phyloP scores from a whole-genome alignment of 2,329 filamentous ascomycete species.

The Chaetomium sp. region DNA sequence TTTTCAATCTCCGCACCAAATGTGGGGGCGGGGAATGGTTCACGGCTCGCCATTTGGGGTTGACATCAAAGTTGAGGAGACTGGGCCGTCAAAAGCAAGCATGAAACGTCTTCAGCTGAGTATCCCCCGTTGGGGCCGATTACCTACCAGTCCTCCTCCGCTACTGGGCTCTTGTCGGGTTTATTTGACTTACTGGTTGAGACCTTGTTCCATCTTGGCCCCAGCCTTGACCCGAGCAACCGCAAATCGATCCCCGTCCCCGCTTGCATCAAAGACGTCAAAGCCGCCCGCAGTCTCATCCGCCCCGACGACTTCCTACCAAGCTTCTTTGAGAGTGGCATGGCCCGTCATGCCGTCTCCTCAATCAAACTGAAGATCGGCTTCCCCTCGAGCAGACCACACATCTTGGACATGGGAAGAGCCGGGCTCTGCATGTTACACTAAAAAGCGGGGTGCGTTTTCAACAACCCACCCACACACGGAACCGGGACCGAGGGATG shows the following conservation, averaged over 20 bases:
- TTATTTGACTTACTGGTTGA: neutral
- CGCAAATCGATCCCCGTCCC: neutral
- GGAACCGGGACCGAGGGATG: conserved; percentile 26
- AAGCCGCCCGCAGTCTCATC: neutral
- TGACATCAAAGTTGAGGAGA: neutral
- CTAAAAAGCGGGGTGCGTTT: conserved; percentile 32
- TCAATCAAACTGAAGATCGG: neutral
- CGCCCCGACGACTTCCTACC: neutral
- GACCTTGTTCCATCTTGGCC: neutral
- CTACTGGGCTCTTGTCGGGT: no score
- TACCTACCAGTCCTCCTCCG: neutral
- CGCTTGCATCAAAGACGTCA: neutral
- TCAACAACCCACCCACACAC: conserved; percentile 12
- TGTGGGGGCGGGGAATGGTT: conserved; percentile 27
- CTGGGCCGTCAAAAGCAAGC: neutral
- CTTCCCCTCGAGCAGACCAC: neutral
- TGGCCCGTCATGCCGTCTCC: neutral
- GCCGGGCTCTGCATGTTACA: conserved; percentile 28
- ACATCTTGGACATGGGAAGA: conserved; percentile 10
- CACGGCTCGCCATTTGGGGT: neutral
- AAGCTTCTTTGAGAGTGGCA: neutral
- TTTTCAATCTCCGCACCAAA: conserved; percentile 42
- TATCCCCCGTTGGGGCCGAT: neutral
- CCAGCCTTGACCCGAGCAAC: neutral
- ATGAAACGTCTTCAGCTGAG: neutral